phyloP scores from a whole-genome alignment of 352 stramenopile species.

The Phytopythium vexans region DNA sequence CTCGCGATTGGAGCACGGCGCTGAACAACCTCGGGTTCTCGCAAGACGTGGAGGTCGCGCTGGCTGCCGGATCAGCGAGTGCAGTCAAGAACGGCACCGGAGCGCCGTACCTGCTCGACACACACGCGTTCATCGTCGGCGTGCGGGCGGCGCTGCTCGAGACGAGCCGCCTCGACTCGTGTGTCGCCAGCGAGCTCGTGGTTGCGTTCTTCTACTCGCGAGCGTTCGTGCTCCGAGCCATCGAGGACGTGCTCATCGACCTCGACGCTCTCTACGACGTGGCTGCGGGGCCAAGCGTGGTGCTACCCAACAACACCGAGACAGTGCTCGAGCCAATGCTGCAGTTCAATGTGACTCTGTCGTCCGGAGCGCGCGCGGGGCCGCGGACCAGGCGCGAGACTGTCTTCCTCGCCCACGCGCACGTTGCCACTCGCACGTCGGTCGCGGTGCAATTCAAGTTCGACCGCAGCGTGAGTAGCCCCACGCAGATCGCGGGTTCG shows the following conservation, averaged over 20 bases:
- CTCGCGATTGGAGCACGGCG: constrained; percentile 24
- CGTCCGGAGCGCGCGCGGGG: constrained; percentile 16
- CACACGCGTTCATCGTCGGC: constrained; percentile 34
- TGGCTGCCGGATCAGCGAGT: constrained; percentile 17
- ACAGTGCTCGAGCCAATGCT: constrained; percentile 25
- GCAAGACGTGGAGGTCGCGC: constrained; percentile 11
- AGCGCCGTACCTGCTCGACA: constrained; percentile 22
- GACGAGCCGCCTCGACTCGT: constrained; percentile 27
- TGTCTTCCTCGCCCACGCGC: constrained; percentile 17
- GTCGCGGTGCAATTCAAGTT: constrained; percentile 29
- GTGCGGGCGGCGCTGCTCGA: constrained; percentile 28
- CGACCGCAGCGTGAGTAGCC: constrained; percentile 14
- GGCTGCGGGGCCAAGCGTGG: constrained; percentile 2
- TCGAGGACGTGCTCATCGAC: constrained; percentile 17
- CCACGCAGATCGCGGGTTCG: constrained; percentile 17
- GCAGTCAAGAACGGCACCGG: constrained; percentile 12
- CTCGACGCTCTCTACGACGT: constrained; percentile 10
- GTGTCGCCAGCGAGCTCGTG: constrained; percentile 32
- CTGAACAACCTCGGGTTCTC: constrained; percentile 33
- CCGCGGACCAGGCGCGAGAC: not conserved
- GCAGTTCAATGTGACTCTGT: constrained; percentile 20
- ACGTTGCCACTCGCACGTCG: constrained; percentile 16
- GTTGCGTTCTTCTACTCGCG: constrained; percentile 39
- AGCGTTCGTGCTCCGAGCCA: constrained; percentile 24
- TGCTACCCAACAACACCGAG: constrained; percentile 13